These are phyloP conservation scores for Pythium sukuiense DNA, from an alignment of 352 stramenopile species.

Conservation along the genomic window DNA sequence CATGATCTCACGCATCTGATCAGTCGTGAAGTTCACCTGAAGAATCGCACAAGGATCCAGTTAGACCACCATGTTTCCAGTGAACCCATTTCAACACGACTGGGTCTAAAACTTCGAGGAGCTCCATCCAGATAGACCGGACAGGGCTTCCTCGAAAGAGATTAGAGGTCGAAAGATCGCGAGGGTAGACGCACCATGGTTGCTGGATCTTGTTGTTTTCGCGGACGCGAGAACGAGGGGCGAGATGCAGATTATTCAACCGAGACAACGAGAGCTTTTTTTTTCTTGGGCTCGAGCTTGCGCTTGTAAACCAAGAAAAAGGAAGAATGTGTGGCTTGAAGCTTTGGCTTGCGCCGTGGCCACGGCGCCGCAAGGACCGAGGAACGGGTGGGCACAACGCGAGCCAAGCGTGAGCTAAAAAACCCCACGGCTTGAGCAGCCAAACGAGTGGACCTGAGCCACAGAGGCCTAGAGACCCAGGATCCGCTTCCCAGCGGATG, in stretches of 20 bases:
- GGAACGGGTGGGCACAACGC: slow-evolving; percentile 19
- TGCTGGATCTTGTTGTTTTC: slow-evolving; percentile 27
- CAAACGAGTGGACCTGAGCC: slow-evolving; percentile 33
- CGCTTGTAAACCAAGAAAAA: slow-evolving; percentile 35
- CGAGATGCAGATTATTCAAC: slow-evolving; percentile 12
- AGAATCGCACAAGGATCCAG: neutral
- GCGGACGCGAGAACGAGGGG: slow-evolving; percentile 17
- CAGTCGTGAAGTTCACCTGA: slow-evolving; percentile 99
- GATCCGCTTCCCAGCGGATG: slow-evolving; percentile 6
- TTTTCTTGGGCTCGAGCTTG: slow-evolving; percentile 20
- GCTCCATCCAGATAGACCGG: slow-evolving; percentile 1
- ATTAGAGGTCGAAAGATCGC: neutral
- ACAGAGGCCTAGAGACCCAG: slow-evolving; percentile 10
- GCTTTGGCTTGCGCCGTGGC: slow-evolving; percentile 2
- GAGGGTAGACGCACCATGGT: slow-evolving; percentile 27
- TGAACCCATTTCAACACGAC: neutral
- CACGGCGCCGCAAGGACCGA: neutral
- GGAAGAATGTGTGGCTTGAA: slow-evolving; percentile 32
- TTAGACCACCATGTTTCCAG: neutral
- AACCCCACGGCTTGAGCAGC: slow-evolving; percentile 23
- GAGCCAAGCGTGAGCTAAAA: slow-evolving; percentile 22
- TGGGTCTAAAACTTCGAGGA: neutral
- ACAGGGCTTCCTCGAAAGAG: neutral
- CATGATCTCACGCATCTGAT: slow-evolving; percentile 98
- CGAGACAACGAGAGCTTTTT: slow-evolving; percentile 20